A percentile compares a stretch with the other conserved stretches of the same genome.
Conservation (phyloP, 2,329 filamentous ascomycete species). For the Didymella lethalis region DNA sequence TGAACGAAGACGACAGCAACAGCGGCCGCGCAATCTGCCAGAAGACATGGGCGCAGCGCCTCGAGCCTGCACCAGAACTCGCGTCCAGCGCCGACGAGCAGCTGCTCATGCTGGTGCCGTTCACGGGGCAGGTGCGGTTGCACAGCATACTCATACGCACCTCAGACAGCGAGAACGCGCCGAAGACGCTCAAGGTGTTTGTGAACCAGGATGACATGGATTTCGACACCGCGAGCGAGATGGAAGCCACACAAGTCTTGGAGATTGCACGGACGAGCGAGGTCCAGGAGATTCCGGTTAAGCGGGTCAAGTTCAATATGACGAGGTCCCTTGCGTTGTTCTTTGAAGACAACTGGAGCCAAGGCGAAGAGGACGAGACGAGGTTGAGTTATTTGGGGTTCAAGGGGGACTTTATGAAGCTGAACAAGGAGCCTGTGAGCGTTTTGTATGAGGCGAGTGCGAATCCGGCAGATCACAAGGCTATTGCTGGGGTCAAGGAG, state of each 20-base stretch:
- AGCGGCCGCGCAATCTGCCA: constrained; percentile 78
- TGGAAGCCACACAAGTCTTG: constrained; percentile 75
- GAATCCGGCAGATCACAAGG: constrained; percentile 85
- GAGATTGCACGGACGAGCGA: constrained; percentile 80
- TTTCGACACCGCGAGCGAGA: constrained; percentile 76
- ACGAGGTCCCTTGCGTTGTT: constrained; percentile 86
- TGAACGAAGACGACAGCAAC: constrained; percentile 78
- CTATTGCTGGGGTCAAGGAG: constrained; percentile 50
- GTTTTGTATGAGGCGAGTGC: constrained; percentile 94
- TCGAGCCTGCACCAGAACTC: constrained; percentile 76
- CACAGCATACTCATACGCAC: constrained; percentile 88
- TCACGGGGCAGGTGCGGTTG: constrained; percentile 91
- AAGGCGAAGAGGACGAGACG: constrained; percentile 79
- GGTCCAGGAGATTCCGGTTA: constrained; percentile 86
- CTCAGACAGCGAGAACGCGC: constrained; percentile 73
- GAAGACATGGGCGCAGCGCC: constrained; percentile 89
- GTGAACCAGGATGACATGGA: constrained; percentile 79
- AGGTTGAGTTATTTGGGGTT: constrained; percentile 86
- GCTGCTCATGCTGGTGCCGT: constrained; percentile 90
- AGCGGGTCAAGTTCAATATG: constrained; percentile 85
- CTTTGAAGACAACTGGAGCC: constrained; percentile 86
- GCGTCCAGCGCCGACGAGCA: constrained; percentile 91
- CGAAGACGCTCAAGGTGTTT: constrained; percentile 84
- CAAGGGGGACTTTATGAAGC: constrained; percentile 89
- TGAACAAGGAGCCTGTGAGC: constrained; percentile 81